Base-by-base conservation (phyloP, 2,329 filamentous ascomycete species). In the Rugonectria rugulosa region DNA sequence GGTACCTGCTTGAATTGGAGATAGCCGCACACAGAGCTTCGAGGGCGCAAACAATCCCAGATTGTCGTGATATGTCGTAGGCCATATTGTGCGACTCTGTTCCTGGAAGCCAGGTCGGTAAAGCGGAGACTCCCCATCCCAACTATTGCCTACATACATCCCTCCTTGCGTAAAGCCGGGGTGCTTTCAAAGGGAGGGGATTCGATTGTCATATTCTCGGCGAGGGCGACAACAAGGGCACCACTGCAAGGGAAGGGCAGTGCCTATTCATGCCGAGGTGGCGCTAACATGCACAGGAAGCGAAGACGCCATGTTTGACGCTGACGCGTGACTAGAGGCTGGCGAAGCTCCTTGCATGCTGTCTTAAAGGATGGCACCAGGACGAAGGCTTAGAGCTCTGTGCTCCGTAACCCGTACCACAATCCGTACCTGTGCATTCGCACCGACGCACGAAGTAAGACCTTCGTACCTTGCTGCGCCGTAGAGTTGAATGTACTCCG, bases 21-120 rank as follows among this genome's bases (percentile, higher is more conserved):
- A 21, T 11, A 50, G 57, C 53, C 57, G 56, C 63, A 52, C 50
- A 42, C 36, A 38, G 40, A 49, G 43, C 55, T 53, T 58, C 37
- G 41, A 53, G 37, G 36, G 47, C 37, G 46, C 47, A 56, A 59
- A 41, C 54, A 62, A 48, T 32, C 43, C n/a, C n/a, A n/a, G n/a
- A n/a, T n/a, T n/a, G 44, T 41, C 38, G 49, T 56, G 56, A 59
- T 45, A 49, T 45, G 45, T 34, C 20, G 27, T 37, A n/a, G n/a
- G n/a, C n/a, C n/a, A 23, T 29, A 42, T 23, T 29, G 14, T 42
- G 44, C 24, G 26, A 31, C 27, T 42, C 32, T 37, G 50, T 59
- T 27, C 34, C 45, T 45, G 40, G 36, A 43, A 53, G 45, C 12
- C 24, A 45, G 38, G 32, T 27, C 41, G 40, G 36, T 34, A 20